A percentile compares a stretch with the other conserved stretches of the same genome.
phyloP scores from a whole-genome alignment of 768 basidiomycete genomes.

The Boletus edulis region DNA sequence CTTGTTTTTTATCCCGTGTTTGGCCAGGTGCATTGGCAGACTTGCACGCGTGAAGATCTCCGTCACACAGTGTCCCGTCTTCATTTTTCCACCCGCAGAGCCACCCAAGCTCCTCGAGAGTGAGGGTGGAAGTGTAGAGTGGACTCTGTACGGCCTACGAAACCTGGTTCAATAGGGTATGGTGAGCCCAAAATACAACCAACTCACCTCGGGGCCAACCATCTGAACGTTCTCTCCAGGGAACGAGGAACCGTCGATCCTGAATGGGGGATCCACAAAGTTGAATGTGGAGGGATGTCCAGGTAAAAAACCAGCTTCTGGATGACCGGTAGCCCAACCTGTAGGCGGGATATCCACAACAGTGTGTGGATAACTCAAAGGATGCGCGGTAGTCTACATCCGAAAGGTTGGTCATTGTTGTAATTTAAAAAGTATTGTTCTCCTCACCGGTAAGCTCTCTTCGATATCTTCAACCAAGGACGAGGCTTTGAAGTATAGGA shows the following conservation, averaged over 20 bases:
- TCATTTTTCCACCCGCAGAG: slow-evolving; percentile 6
- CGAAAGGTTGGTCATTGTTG: neutral
- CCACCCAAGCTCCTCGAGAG: too few species aligned
- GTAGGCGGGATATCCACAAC: neutral
- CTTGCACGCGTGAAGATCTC: neutral
- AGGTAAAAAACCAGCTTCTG: neutral
- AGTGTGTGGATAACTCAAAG: too few species aligned
- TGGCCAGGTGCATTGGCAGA: slow-evolving; percentile 12
- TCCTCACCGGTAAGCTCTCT: neutral
- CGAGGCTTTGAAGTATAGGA: neutral
- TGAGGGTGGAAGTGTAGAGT: too few species aligned
- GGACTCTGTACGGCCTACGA: neutral
- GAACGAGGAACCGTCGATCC: neutral
- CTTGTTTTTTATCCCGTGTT: slow-evolving; percentile 13
- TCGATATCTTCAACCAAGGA: neutral
- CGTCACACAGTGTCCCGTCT: slow-evolving; percentile 1
- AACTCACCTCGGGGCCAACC: neutral
- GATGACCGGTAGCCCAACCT: neutral
- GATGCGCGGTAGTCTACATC: neutral
- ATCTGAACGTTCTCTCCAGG: neutral
- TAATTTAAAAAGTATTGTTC: neutral
- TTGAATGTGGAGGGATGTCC: neutral
- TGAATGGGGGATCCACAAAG: neutral
- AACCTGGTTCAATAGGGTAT: neutral
- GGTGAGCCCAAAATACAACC: neutral